phyloP scores from a whole-genome alignment of 495 filamentous ascomycete species.

The Achaetomiella virescens region DNA sequence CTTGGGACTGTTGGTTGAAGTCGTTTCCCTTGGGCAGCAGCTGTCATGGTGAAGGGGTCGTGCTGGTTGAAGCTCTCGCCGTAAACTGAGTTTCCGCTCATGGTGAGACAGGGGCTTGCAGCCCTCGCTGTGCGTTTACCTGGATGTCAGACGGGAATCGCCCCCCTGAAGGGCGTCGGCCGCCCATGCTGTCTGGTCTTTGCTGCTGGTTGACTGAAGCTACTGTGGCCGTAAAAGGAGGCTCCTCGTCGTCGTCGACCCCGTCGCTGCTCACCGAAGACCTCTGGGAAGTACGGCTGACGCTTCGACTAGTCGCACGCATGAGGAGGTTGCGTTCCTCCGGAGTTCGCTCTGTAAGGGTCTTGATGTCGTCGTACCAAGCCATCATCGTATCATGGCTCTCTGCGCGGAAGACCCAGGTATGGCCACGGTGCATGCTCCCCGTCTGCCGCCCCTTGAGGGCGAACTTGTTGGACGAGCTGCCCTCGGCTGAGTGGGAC shows the following conservation, averaged over 20 bases:
- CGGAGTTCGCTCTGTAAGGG: conserved; percentile 78
- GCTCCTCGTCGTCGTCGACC: conserved; percentile 82
- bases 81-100: conserved; percentile 67
- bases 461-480: conserved; percentile 95
- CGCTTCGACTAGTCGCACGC: conserved; percentile 64
- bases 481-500: conserved; percentile 76
- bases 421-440: conserved; percentile 87
- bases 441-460: conserved; percentile 94
- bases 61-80: conserved; percentile 45
- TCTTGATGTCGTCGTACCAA: conserved; percentile 91
- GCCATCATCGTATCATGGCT: conserved; percentile 94
- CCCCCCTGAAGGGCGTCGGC: conserved; percentile 71
- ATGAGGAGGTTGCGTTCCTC: conserved; percentile 86
- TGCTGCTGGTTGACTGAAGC: conserved; percentile 41
- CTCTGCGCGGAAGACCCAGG: conserved; percentile 96
- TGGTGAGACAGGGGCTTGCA: conserved; percentile 70
- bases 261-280: conserved; percentile 65
- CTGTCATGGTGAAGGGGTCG: conserved; percentile 47
- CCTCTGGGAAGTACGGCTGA: conserved; percentile 61
- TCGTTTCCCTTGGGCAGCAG: conserved; percentile 44
- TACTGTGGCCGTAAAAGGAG: conserved; percentile 56
- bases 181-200: conserved; percentile 37
- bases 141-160: conserved; percentile 84
- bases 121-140: conserved; percentile 61
- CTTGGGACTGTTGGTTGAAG: background rate